Percentiles rank a stretch among this genome's conserved stretches.
Conservation (phyloP, 2,329 filamentous ascomycete genomes). For the Penicillium sp. region DNA sequence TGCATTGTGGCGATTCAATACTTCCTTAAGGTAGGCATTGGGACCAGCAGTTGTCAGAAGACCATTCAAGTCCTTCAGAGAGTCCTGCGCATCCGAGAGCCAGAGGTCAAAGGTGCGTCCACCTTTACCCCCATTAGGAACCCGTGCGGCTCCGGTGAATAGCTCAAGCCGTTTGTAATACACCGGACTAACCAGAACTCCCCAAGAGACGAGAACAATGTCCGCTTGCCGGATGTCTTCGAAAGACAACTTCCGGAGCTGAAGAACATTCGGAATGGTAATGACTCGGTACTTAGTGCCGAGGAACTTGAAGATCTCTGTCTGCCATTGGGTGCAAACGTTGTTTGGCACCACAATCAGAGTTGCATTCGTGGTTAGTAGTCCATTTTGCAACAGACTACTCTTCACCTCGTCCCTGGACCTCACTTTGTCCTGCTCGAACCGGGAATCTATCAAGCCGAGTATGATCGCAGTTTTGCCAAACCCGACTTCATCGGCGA, state of each 20-base stretch:
- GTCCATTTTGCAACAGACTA: slow-evolving; percentile 10
- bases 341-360: slow-evolving; percentile 60
- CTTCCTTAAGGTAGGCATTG: slow-evolving; percentile 32
- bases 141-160: slow-evolving; percentile 51
- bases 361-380: slow-evolving; percentile 56
- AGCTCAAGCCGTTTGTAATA: slow-evolving; percentile 29
- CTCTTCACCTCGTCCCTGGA: background rate
- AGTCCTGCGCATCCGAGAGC: slow-evolving; percentile 48
- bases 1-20: slow-evolving; percentile 29
- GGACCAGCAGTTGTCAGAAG: slow-evolving; percentile 34
- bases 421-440: background rate
- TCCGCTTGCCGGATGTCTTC: slow-evolving; percentile 49
- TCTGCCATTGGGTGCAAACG: slow-evolving; percentile 59
- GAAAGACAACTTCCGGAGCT: slow-evolving; percentile 47
- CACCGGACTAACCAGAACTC: slow-evolving; percentile 38
- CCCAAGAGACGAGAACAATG: slow-evolving; percentile 59
- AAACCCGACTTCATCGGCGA: slow-evolving; percentile 66
- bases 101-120: slow-evolving; percentile 56
- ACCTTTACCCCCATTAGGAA: slow-evolving; percentile 28
- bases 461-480: slow-evolving; percentile 66
- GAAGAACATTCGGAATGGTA: slow-evolving; percentile 39
- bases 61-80: slow-evolving; percentile 45
- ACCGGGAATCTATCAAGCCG: slow-evolving; percentile 29
- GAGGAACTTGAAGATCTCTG: slow-evolving; percentile 56
- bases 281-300: slow-evolving; percentile 46